Conservation (phyloP, 306 rosid genomes). For the Crataegus laevigata region DNA sequence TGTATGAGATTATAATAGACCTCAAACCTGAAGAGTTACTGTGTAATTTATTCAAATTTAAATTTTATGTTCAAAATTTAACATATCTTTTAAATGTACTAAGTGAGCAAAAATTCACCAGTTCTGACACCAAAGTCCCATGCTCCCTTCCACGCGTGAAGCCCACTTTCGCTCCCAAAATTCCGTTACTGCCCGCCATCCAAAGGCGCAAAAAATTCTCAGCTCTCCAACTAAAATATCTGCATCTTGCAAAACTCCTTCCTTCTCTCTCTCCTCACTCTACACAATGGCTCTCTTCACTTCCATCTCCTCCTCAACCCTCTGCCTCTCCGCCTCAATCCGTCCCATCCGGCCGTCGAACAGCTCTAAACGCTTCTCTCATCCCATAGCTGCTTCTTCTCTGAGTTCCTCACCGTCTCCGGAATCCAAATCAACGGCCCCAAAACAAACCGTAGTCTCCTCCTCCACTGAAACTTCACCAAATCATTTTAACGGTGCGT, state of each 20-base stretch:
- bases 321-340: not conserved
- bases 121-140: too few species aligned
- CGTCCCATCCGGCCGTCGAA: constrained; percentile 14
- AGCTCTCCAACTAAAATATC: not conserved
- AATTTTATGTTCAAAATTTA: too few species aligned
- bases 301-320: constrained; percentile 22
- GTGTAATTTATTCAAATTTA: too few species aligned
- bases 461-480: constrained; percentile 36
- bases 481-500: constrained; percentile 28
- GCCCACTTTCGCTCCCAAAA: not conserved
- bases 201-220: not conserved
- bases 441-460: constrained; percentile 21
- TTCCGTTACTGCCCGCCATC: constrained; percentile 17
- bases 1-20: too few species aligned
- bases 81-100: too few species aligned
- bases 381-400: constrained; percentile 42
- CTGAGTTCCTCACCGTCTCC: constrained; percentile 51
- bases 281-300: constrained; percentile 57
- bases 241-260: not conserved
- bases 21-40: too few species aligned
- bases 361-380: constrained; percentile 11
- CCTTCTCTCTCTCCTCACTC: not conserved
- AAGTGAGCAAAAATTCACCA: too few species aligned
- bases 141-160: constrained; percentile 1
- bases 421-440: constrained; percentile 41